Base-by-base conservation (phyloP, 345 rosid genomes). In the Gossypium stocksii region DNA sequence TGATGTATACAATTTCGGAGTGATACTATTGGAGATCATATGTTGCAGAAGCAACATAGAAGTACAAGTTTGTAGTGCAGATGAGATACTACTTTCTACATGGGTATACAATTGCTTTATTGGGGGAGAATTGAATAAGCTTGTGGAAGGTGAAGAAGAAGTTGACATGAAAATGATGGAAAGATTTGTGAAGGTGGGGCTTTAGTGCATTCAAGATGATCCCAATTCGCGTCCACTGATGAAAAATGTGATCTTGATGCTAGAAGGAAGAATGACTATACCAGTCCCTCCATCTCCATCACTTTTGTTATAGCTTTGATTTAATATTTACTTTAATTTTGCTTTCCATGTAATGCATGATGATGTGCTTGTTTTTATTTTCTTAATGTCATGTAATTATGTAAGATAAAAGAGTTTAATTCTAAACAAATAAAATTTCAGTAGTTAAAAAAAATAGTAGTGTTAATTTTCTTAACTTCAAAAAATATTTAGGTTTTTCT, bases 1-100 rank as follows among this genome's bases (percentile, higher is more conserved):
- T 2, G 80, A 80, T 54, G 80, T 80, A 2, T 76, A 80, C 62
- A 76, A 75, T 46, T 80, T 22, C n/a, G 83, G 83, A 4, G 53
- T 80, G 1, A 11, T 76, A 66, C 60, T 80, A 5, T 46, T 80
- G 16, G 83, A 77, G 75, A 76, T 76, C 2, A 73, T 76, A 2
- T 80, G 74, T 48, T 80, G 83, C 53, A 76, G 80, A 27, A 66
- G 15, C 17, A 19, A 54, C 44, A n/a, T 66, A 14, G 78, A 71
- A 29, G 44, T 19, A 2, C 20, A 75, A 54, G 61, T 62, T 22
- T 9, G 10, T 8, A 46, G 38, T 8, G 78, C 65, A 19, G 78
- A 74, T 23, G 71, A 74, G 64, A 52, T 46, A 22, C 71, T 79
- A 12, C 75, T 79, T 15, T 25, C 71, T 9, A 77, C 38, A 11